Conservation (phyloP, 2,329 filamentous ascomycete genomes). For the Neopestalotiopsis sp. region DNA sequence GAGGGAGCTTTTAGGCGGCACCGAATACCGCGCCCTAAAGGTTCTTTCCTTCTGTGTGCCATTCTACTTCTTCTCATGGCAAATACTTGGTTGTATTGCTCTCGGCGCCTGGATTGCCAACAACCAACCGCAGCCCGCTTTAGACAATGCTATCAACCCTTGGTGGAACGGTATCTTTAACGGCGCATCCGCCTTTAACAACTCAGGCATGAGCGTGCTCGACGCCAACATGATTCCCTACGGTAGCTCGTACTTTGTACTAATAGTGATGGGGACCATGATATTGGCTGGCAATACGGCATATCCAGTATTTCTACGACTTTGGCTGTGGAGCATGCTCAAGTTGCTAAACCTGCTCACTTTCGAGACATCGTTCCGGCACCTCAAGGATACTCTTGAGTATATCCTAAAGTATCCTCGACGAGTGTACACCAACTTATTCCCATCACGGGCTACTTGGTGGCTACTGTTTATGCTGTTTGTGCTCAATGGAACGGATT, state of each 20-base stretch:
- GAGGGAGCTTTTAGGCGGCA: constrained; percentile 55
- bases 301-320: constrained; percentile 54
- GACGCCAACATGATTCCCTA: constrained; percentile 59
- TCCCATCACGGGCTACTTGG: constrained; percentile 59
- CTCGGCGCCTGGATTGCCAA: constrained; percentile 56
- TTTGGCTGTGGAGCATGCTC: constrained; percentile 52
- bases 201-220: constrained; percentile 61
- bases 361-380: constrained; percentile 32
- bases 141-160: constrained; percentile 45
- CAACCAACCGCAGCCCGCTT: constrained; percentile 47
- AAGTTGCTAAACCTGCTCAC: constrained; percentile 32
- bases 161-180: constrained; percentile 65
- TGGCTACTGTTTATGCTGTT: constrained; percentile 53
- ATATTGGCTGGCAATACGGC: constrained; percentile 57
- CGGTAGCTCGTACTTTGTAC: constrained; percentile 43
- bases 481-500: constrained; percentile 45
- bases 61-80: constrained; percentile 59
- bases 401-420: constrained; percentile 45
- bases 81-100: constrained; percentile 62
- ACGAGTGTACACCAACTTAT: constrained; percentile 53
- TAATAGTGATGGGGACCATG: constrained; percentile 35
- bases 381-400: constrained; percentile 40
- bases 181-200: constrained; percentile 61
- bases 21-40: constrained; percentile 57
- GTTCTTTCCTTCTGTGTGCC: constrained; percentile 56